A percentile compares a stretch with the other conserved stretches of the same genome.
phyloP scores from a whole-genome alignment of 139 green algal genomes.

The Tetratostichococcus sp. region DNA sequence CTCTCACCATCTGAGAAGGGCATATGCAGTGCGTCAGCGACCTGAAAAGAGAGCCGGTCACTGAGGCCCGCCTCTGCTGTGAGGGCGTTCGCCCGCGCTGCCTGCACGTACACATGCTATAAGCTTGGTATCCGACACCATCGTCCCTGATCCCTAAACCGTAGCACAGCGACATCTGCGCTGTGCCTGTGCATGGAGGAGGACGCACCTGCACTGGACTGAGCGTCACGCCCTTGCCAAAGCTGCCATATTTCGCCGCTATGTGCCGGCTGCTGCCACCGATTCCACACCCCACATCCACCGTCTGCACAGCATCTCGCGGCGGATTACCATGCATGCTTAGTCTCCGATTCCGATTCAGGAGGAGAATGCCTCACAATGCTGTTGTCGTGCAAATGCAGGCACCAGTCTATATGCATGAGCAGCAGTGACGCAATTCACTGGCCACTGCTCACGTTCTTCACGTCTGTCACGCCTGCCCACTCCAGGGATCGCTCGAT shows the following conservation, averaged over 20 bases:
- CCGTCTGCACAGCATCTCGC: slow-evolving; percentile 43
- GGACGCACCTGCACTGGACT: slow-evolving; percentile 71
- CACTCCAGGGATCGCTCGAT: slow-evolving; percentile 85
- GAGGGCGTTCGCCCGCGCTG: slow-evolving; percentile 73
- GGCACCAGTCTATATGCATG: no score
- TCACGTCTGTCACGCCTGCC: slow-evolving; percentile 55
- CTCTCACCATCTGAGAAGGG: slow-evolving; percentile 64
- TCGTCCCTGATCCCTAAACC: no score
- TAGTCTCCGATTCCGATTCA: no score
- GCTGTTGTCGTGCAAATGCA: no score
- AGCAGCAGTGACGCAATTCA: not conserved
- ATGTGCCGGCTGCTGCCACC: slow-evolving; percentile 89
- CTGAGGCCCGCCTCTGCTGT: slow-evolving; percentile 51
- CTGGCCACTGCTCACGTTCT: slow-evolving; percentile 35
- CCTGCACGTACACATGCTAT: slow-evolving; percentile 29
- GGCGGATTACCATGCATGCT: not conserved
- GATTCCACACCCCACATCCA: slow-evolving; percentile 96
- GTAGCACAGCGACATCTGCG: not conserved
- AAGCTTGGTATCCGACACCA: no score
- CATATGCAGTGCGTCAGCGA: slow-evolving; percentile 80
- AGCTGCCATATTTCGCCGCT: slow-evolving; percentile 63
- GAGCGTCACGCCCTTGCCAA: slow-evolving; percentile 81
- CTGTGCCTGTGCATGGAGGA: no score
- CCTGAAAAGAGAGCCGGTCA: slow-evolving; percentile 44
- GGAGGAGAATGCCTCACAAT: no score